Conservation (phyloP, 306 rosid genomes). For the Quercus robur region DNA sequence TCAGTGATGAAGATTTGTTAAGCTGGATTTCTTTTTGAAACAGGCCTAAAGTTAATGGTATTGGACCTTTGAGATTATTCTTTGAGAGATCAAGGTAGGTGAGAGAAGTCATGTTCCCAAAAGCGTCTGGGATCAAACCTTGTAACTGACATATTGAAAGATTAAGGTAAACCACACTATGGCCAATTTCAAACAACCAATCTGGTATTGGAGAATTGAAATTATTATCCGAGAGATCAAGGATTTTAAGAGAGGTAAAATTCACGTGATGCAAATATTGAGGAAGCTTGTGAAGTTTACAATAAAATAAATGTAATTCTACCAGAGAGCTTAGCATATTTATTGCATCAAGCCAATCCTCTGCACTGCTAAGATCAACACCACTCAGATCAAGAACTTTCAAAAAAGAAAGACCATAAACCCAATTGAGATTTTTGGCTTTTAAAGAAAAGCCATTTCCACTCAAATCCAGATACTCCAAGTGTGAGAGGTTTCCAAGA, state of each 20-base stretch:
- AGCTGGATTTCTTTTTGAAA: not conserved
- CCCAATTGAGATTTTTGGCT: conserved; percentile 9
- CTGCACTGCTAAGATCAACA: not conserved
- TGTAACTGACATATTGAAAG: not conserved
- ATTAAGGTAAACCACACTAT: conserved; percentile 5
- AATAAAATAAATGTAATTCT: not conserved
- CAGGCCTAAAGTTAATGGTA: conserved; percentile 12
- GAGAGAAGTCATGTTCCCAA: not conserved
- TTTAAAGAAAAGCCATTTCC: not conserved
- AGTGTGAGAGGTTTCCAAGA: conserved; percentile 17
- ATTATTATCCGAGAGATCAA: conserved; percentile 8
- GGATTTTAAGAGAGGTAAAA: not conserved
- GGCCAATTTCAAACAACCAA: conserved; percentile 22
- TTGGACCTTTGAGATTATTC: conserved; percentile 5
- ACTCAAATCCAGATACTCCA: conserved; percentile 22
- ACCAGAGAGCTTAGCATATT: not conserved
- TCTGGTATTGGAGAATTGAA: not conserved
- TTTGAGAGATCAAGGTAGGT: conserved; percentile 6
- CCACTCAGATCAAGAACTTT: not conserved
- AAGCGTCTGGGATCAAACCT: conserved; percentile 10
- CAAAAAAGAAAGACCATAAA: not conserved
- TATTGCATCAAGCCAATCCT: not conserved
- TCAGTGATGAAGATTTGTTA: not conserved
- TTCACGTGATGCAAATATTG: not conserved
- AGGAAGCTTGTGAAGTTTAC: not conserved